Conservation (phyloP, 208 protist genomes). For the Trypanosomatidae sp. region DNA sequence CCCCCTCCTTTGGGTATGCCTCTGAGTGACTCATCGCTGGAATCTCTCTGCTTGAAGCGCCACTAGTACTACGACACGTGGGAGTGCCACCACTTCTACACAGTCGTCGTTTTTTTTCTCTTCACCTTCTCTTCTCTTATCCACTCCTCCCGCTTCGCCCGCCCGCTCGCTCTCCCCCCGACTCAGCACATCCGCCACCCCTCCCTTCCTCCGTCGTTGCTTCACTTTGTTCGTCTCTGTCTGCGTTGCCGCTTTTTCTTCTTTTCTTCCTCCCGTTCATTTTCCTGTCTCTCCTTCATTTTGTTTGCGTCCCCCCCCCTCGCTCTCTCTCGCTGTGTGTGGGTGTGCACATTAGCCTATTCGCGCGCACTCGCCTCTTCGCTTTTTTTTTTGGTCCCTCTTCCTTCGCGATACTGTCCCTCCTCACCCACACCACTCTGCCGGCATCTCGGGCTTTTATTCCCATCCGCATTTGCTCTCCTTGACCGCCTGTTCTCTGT, state of each 20-base stretch:
- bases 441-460: not conserved
- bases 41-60: not conserved
- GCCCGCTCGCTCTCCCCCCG: not conserved
- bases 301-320: not conserved
- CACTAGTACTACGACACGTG: not conserved
- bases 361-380: no score
- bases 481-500: not conserved
- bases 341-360: no score
- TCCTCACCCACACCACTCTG: not conserved
- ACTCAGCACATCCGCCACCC: not conserved
- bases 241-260: not conserved
- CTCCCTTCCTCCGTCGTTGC: not conserved
- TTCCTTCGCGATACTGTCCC: no score
- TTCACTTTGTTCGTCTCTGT: not conserved
- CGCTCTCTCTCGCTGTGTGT: no score
- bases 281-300: no score
- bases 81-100: not conserved
- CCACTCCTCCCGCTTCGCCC: not conserved
- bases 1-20: not conserved
- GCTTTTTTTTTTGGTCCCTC: no score
- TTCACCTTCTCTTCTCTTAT: not conserved
- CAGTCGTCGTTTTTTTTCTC: not conserved
- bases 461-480: not conserved
- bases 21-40: not conserved
- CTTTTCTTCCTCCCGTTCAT: not conserved